Evolutionary conservation across 139 green algal species (phyloP), one percentile per base, ranked within the genome.

Genomic region (Bryopsis sp.): DNA sequence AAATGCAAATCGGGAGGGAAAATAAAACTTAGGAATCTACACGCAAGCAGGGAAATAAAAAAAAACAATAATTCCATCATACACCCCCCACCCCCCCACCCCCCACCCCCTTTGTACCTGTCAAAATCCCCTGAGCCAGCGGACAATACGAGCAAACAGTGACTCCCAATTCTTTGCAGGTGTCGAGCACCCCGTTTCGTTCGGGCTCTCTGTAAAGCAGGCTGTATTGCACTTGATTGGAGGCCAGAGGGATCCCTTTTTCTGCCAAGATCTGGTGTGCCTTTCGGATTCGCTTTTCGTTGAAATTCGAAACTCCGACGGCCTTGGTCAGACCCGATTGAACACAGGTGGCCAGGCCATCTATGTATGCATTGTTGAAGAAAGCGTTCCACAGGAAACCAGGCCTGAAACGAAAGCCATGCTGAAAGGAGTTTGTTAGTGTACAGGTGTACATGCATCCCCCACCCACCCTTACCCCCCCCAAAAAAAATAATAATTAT

Each of bases 281-380:
- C 2, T 80, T 67, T 8, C 54, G 36, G 2, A 94, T 60, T 31
- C 92, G 85, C 28, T 84, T 39, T 0, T 70, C 76, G 58, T 87
- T 91, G 83, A 95, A 98, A 78, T 98, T 98, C 48, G 79, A 92
- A 0, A 97, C 90, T 2, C 93, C 93, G 39, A 95, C 77, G 0
- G 90, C 88, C 37, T 86, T 46, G 8, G 70, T 60, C 61, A 97
- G 78, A 2, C 87, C 87, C 65, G 81, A 63, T 38, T 95, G 67
- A 29, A 80, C 39, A 54, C 64, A 82, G 38, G 87, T 64, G 2
- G 71, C 84, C 11, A 98, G 80, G 1, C 90, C 93, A 43, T 96
- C 81, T 28, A 95, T 11, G 71, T 86, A 91, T 6, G 84, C 82
- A 46, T 91, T 84, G 62, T 93, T 96, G 78, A 34, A 81, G 39